phyloP scores from a whole-genome alignment of 768 basidiomycete genomes.

The Myochromella boudieri region DNA sequence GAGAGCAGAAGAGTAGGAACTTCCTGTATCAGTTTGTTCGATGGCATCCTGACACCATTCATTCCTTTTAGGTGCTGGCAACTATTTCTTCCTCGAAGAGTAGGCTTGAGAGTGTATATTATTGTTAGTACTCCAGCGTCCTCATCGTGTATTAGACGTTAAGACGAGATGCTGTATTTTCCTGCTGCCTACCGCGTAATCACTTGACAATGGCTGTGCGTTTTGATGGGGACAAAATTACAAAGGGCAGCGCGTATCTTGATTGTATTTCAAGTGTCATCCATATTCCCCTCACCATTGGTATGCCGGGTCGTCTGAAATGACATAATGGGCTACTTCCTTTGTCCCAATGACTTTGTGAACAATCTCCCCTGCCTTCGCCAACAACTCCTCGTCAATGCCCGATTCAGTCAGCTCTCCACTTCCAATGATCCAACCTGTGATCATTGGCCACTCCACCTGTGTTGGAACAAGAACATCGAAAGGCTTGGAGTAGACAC shows the following conservation, averaged over 20 bases:
- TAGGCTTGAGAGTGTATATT: constrained; percentile 27
- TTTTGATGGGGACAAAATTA: too few species aligned
- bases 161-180: too few species aligned
- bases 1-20: constrained; percentile 77
- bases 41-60: constrained; percentile 2
- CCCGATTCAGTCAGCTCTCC: background rate
- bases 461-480: background rate
- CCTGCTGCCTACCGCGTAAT: too few species aligned
- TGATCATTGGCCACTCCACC: constrained; percentile 7
- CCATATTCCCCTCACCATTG: too few species aligned
- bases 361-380: constrained; percentile 5
- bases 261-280: too few species aligned
- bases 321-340: background rate
- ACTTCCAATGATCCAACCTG: constrained; percentile 3
- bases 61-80: constrained; percentile 59
- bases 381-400: background rate
- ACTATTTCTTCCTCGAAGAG: constrained; percentile 93
- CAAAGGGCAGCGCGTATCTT: too few species aligned
- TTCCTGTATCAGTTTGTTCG: background rate
- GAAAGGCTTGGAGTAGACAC: background rate
- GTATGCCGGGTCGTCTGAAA: too few species aligned
- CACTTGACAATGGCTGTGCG: too few species aligned
- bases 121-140: too few species aligned
- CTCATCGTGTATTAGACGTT: too few species aligned
- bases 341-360: constrained; percentile 1